These are phyloP conservation scores for Begonia loranthoides DNA, from an alignment of 306 rosid species.

Conservation along the genomic window DNA sequence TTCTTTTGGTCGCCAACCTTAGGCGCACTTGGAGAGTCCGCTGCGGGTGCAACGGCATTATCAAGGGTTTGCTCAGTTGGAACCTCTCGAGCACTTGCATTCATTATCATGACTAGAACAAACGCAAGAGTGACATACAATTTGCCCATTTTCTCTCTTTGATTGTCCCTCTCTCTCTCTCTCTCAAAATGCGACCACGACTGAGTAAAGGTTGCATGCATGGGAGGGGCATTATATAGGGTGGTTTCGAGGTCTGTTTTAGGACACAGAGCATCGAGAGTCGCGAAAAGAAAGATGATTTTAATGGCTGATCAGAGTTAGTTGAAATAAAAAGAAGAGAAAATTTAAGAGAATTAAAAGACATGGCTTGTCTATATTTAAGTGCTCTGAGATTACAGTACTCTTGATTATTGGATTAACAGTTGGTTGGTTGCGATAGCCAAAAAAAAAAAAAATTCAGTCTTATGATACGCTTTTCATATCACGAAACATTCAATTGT, in stretches of 20 bases:
- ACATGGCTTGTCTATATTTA: neutral
- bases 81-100: conserved; percentile 1
- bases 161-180: neutral
- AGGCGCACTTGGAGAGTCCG: neutral
- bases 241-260: neutral
- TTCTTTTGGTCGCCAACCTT: conserved; percentile 6
- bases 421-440: too few relatives aligned
- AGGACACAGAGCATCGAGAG: neutral
- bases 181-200: neutral
- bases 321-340: conserved; percentile 8
- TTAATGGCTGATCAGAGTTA: neutral
- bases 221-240: neutral
- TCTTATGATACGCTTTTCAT: too few relatives aligned
- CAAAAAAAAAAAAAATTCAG: too few relatives aligned
- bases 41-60: neutral
- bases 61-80: neutral
- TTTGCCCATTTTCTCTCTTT: conserved; percentile 1
- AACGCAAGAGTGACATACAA: neutral
- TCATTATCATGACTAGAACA: neutral
- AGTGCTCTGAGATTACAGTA: too few relatives aligned
- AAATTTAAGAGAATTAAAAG: neutral
- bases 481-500: too few relatives aligned
- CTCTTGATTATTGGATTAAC: too few relatives aligned
- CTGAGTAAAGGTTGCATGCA: neutral
- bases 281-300: neutral